Conservation (phyloP, 371 early-diverging fungal species). For the Apophysomyces elegans region DNA sequence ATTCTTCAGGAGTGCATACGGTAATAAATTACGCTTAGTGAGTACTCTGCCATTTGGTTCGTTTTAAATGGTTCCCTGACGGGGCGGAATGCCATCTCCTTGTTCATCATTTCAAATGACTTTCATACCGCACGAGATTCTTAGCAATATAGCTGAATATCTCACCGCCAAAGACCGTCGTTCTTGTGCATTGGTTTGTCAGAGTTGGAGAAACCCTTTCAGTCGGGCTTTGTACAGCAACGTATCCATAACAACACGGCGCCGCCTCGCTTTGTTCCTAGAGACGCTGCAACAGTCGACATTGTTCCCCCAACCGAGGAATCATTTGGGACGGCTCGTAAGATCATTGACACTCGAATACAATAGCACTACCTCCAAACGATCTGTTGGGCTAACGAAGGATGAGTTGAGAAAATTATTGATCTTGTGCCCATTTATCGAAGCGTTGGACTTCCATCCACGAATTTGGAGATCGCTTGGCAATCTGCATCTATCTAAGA, state of each 20-base stretch:
- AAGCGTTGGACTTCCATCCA: neutral
- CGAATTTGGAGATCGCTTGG: neutral
- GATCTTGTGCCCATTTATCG: neutral
- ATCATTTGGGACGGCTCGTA: neutral
- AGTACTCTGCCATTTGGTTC: too few relatives aligned
- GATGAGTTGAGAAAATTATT: neutral
- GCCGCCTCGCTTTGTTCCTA: neutral
- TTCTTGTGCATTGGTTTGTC: neutral
- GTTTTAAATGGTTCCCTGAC: neutral
- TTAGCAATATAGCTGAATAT: neutral
- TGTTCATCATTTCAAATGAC: neutral
- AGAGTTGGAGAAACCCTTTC: neutral
- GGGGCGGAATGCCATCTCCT: neutral
- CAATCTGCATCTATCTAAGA: neutral
- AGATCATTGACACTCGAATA: neutral
- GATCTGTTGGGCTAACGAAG: neutral
- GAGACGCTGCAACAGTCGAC: neutral
- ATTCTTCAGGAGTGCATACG: too few relatives aligned
- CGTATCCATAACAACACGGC: neutral
- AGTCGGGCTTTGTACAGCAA: neutral
- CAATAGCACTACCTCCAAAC: neutral
- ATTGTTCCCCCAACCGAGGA: neutral
- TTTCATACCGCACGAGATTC: neutral
- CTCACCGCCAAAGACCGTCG: neutral
- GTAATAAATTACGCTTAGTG: too few relatives aligned